Evolutionary conservation across 2,329 filamentous ascomycete genomes (phyloP).

Genomic region (Pseudocercospora macadamiae): DNA sequence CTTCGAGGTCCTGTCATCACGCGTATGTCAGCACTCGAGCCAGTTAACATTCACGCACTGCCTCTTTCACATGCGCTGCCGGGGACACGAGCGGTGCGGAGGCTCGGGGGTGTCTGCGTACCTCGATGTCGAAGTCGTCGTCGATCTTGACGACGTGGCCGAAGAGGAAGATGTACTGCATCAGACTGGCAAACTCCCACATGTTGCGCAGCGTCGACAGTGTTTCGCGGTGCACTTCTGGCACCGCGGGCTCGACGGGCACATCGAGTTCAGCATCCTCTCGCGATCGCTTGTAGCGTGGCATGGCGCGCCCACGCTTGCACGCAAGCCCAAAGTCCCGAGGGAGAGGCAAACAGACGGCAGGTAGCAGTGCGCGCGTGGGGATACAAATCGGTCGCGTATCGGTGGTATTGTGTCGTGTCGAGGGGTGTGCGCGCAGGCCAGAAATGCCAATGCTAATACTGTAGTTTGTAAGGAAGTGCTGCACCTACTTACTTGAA

Average conservation of each 20-base stretch:
- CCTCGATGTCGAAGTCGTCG: conserved; percentile 86
- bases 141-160: conserved; percentile 87
- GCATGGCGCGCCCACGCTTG: conserved; percentile 44
- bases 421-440: too few relatives aligned
- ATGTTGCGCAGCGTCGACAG: conserved; percentile 77
- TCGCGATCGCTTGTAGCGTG: conserved; percentile 58
- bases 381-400: too few relatives aligned
- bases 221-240: conserved; percentile 43
- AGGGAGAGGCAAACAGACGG: too few relatives aligned
- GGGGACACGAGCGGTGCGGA: conserved; percentile 12
- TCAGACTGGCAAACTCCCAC: conserved; percentile 94
- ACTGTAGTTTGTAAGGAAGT: too few relatives aligned
- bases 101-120: conserved; percentile 49
- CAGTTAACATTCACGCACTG: too few relatives aligned
- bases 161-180: conserved; percentile 92
- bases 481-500: too few relatives aligned
- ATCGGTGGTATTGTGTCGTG: too few relatives aligned
- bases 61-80: not conserved
- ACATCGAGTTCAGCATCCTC: conserved; percentile 55
- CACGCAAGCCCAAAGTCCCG: too few relatives aligned
- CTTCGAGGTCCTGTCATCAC: conserved; percentile 73
- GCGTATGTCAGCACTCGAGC: conserved; percentile 33
- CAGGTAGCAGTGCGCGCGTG: too few relatives aligned
- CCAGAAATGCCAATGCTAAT: too few relatives aligned
- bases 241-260: conserved; percentile 26